Evolutionary conservation across 306 rosid genomes (phyloP).

Genomic region (Medicago lupulina): DNA sequence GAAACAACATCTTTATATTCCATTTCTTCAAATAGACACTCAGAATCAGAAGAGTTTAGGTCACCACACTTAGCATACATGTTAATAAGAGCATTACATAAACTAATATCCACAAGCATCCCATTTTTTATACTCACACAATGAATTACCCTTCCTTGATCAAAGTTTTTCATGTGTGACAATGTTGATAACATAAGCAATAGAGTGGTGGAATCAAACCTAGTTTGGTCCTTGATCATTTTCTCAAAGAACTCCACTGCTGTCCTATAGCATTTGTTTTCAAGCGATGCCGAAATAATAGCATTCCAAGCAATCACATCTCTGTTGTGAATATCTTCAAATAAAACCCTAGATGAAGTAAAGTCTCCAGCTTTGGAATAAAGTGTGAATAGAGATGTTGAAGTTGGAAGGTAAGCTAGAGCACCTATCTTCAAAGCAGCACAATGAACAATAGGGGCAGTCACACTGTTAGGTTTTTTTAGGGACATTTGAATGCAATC

Average conservation of each 20-base stretch:
- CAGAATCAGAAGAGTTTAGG: conserved; percentile 55
- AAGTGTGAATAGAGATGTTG: conserved; percentile 56
- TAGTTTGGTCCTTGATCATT: conserved; percentile 46
- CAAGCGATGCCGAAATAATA: conserved; percentile 55
- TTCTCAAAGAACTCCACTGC: conserved; percentile 50
- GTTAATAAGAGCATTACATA: conserved; percentile 56
- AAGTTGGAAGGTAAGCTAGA: conserved; percentile 51
- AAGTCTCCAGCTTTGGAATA: conserved; percentile 56
- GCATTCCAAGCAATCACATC: conserved; percentile 69
- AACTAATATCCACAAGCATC: conserved; percentile 51
- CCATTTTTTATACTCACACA: conserved; percentile 56
- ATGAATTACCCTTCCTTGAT: conserved; percentile 56
- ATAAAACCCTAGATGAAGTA: conserved; percentile 50
- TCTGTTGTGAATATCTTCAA: conserved; percentile 48
- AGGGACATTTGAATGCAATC: conserved; percentile 41
- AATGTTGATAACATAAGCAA: conserved; percentile 58
- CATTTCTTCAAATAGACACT: conserved; percentile 48
- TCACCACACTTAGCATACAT: conserved; percentile 61
- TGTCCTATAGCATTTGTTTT: conserved; percentile 41
- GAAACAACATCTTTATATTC: conserved; percentile 54
- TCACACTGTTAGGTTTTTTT: conserved; percentile 34
- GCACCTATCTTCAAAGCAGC: conserved; percentile 55
- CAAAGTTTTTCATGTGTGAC: conserved; percentile 40
- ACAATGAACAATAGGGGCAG: conserved; percentile 48
- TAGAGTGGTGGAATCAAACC: conserved; percentile 67